A percentile compares a stretch with the other conserved stretches of the same genome.
Conservation (phyloP, 441 rosid genomes). For the Pelargonium fulgidum region DNA sequence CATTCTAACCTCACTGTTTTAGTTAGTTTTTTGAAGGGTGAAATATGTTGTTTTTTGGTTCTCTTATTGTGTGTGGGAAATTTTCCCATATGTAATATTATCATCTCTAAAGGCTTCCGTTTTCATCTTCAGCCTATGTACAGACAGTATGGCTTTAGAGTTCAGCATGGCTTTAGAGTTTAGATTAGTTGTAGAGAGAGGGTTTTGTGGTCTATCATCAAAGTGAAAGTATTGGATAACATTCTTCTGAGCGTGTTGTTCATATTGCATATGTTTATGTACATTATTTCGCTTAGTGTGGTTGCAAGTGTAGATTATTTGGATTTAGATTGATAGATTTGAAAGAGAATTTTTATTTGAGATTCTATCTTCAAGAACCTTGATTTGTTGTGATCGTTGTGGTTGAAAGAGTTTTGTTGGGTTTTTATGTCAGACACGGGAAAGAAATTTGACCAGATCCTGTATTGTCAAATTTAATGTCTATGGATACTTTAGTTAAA, state of each 20-base stretch:
- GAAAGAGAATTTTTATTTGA: neutral
- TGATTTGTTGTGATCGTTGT: neutral
- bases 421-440: neutral
- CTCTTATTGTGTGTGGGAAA: no score
- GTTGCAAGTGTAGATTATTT: neutral
- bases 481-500: neutral
- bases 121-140: no score
- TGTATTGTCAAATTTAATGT: neutral
- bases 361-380: constrained; percentile 1
- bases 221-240: neutral
- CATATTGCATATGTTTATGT: neutral
- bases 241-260: neutral
- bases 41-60: no score
- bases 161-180: no score
- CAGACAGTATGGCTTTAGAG: no score
- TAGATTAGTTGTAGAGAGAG: no score
- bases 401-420: neutral
- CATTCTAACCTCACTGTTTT: no score
- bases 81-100: no score
- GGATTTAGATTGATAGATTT: neutral
- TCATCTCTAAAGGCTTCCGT: no score
- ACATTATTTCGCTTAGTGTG: neutral
- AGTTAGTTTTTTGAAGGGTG: no score
- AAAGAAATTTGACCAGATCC: neutral
- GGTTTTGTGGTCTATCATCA: neutral